Percentiles rank a stretch among this genome's conserved stretches.
phyloP scores from a whole-genome alignment of 768 basidiomycete genomes.

The Dioszegia aurantiaca region DNA sequence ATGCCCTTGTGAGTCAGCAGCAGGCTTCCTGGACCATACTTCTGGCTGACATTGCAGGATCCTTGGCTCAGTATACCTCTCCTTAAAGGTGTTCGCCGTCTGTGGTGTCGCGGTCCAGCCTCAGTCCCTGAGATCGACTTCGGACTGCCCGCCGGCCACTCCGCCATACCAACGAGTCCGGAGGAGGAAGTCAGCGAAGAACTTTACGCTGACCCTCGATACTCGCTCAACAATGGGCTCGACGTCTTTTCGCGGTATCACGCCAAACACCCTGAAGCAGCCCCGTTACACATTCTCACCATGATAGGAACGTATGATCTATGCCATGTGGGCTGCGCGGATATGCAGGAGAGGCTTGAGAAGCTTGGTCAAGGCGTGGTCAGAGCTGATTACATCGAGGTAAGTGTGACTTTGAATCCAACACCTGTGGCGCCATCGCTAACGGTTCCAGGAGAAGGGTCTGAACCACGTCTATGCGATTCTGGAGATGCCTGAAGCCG shows the following conservation, averaged over 20 bases:
- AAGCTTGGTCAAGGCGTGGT: conserved; percentile 15
- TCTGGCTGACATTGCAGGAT: conserved; percentile 17
- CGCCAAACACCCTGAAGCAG: not conserved
- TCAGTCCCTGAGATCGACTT: conserved; percentile 8
- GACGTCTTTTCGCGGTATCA: conserved; percentile 17
- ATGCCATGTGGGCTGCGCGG: conserved; percentile 5
- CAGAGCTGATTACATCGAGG: conserved; percentile 16
- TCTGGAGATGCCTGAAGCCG: conserved; percentile 1
- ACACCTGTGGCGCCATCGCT: not conserved
- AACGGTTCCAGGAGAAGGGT: conserved; percentile 16
- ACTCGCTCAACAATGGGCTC: conserved; percentile 18
- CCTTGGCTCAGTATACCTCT: conserved; percentile 17
- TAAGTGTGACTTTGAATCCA: conserved; percentile 10
- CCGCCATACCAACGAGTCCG: not conserved
- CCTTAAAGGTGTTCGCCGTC: not conserved
- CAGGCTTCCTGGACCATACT: too few species aligned
- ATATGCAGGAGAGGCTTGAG: conserved; percentile 13
- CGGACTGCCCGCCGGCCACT: not conserved
- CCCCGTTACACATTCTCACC: conserved; percentile 8
- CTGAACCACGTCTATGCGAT: conserved; percentile 29
- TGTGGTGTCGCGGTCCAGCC: conserved; percentile 22
- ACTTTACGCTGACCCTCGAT: conserved; percentile 7
- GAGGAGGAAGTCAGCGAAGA: not conserved
- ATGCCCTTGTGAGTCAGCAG: not conserved
- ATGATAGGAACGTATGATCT: conserved; percentile 24